phyloP scores from a whole-genome alignment of 495 filamentous ascomycete genomes.

The Mycothermus thermophilus region DNA sequence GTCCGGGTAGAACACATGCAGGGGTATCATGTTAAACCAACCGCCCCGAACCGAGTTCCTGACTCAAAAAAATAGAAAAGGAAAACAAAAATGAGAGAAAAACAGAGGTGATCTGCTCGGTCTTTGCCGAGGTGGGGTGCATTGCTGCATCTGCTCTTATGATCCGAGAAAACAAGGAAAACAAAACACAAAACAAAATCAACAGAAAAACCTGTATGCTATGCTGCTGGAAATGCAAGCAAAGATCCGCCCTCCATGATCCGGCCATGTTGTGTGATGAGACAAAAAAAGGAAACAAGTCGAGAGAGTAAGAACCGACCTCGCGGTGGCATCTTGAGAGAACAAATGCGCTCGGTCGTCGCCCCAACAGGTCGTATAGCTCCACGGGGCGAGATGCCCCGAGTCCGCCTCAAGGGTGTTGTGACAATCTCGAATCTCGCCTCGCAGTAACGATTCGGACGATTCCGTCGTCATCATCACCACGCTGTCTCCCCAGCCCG shows the following conservation, averaged over 20 bases:
- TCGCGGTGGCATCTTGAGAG: constrained; percentile 22
- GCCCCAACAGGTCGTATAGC: too few species aligned
- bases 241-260: constrained; percentile 32
- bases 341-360: too few species aligned
- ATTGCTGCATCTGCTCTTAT: constrained; percentile 38
- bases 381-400: too few species aligned
- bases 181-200: constrained; percentile 21
- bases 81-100: constrained; percentile 12
- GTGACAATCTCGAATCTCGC: background rate
- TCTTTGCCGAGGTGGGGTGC: constrained; percentile 31
- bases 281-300: constrained; percentile 18
- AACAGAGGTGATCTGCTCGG: constrained; percentile 25
- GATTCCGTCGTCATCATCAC: background rate
- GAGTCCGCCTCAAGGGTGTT: too few species aligned
- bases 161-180: constrained; percentile 12
- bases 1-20: background rate
- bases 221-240: constrained; percentile 42
- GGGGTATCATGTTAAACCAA: constrained; percentile 21
- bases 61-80: constrained; percentile 9
- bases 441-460: background rate
- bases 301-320: constrained; percentile 27
- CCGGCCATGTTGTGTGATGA: constrained; percentile 31
- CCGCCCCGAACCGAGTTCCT: constrained; percentile 3
- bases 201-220: constrained; percentile 29
- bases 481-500: constrained; percentile 9